These are phyloP conservation scores for Cardamine occulta DNA, from an alignment of 345 rosid species.

Conservation along the genomic window DNA sequence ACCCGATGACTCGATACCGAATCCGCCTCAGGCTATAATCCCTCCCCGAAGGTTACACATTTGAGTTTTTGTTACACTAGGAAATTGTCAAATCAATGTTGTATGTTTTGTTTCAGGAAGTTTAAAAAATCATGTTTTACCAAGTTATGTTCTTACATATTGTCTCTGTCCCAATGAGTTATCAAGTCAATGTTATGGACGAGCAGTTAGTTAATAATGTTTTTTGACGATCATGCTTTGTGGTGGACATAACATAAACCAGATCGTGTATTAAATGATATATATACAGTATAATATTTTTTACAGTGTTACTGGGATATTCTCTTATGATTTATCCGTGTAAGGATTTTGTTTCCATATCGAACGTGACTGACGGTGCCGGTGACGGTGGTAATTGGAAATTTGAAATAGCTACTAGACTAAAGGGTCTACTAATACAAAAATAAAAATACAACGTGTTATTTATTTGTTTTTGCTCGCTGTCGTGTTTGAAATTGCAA, in stretches of 20 bases:
- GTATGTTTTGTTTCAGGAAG: constrained; percentile 1
- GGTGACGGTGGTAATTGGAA: constrained; percentile 7
- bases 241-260: constrained; percentile 20
- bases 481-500: background rate
- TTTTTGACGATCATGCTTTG: constrained; percentile 31
- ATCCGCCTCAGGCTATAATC: constrained; percentile 48
- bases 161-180: background rate
- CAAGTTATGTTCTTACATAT: background rate
- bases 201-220: background rate
- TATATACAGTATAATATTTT: background rate
- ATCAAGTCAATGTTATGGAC: constrained; percentile 7
- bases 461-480: background rate
- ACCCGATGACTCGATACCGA: constrained; percentile 56
- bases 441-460: constrained; percentile 16
- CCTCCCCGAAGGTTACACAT: constrained; percentile 53
- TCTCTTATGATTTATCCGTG: constrained; percentile 13
- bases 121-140: background rate
- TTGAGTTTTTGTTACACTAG: constrained; percentile 34
- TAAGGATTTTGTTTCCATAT: constrained; percentile 15
- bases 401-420: background rate
- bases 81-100: constrained; percentile 4
- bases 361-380: constrained; percentile 32
- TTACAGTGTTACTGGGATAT: background rate
- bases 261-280: background rate
- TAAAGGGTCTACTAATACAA: background rate